Base-by-base conservation (phyloP, 1,139 yeast species). In the Ogataea hybrid region DNA sequence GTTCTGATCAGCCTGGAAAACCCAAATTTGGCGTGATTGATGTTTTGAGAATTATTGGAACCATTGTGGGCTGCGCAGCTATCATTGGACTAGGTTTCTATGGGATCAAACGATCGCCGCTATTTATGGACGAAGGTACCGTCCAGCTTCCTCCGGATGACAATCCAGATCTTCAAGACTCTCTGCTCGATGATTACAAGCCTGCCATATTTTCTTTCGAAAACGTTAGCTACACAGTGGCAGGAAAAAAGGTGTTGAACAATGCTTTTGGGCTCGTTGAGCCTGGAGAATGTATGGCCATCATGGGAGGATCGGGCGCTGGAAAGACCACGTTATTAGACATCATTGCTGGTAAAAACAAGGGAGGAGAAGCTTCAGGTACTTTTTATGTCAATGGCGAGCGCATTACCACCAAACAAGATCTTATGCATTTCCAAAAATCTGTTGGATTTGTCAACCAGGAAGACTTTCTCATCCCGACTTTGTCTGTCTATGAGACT, bases 301-400 rank as follows among this genome's bases (percentile, higher is more conserved):
- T 92, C 28, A 87, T 92, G 95, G 98, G 98, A 32, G 97, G 97
- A 3, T 89, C 97, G 0, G 98, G 98, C 39, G 97, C 97, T 9
- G 98, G 98, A 45, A 92, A 92, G 60, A 90, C 98, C 0, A 92
- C 98, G 0, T 65, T 92, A 34, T 68, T 92, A 45, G 98, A 92
- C 59, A 88, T 92, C 43, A 68, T 92, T 46, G 97, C 97, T 1
- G 84, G 83, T 37, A 92, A 92, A 59, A 78, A 81, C 56, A 92
- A 92, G 60, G 75, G 81, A 29, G 98, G 98, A 2, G 52, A 53
- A 1, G 74, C 79, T 7, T 50, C 69, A 1, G 97, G 97, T 12
- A 63, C 69, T 3, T 77, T 90, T 18, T 77, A 73, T 51, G 79
- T 89, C 23, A 92, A 92, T 60, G 97, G 97, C 2, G 73, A 73